These are phyloP conservation scores for Penicillium sp. DNA, from an alignment of 2,329 filamentous ascomycete species.

Conservation along the genomic window DNA sequence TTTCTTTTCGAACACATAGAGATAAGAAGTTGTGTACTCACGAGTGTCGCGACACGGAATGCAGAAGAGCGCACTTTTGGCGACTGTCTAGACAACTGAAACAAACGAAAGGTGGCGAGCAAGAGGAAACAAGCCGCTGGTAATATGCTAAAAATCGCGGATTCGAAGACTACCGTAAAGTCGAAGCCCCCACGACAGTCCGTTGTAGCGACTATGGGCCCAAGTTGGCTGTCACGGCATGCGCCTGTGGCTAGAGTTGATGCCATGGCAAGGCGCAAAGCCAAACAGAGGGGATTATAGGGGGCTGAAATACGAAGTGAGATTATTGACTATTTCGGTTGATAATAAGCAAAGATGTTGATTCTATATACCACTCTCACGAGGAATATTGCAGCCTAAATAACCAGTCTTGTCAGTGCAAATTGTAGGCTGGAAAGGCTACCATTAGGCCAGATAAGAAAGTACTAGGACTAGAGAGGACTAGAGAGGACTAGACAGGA, in stretches of 20 bases:
- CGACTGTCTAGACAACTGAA: slow-evolving; percentile 8
- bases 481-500: no score
- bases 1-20: neutral
- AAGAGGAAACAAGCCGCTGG: slow-evolving; percentile 8
- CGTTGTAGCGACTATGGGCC: slow-evolving; percentile 3
- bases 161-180: slow-evolving; percentile 16
- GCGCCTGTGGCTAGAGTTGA: neutral
- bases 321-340: no score
- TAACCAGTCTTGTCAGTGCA: no score
- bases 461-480: no score
- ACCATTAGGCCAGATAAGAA: no score
- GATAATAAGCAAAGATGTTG: no score
- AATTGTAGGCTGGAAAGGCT: no score
- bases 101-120: slow-evolving; percentile 11
- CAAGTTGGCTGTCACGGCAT: slow-evolving; percentile 10
- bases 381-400: no score
- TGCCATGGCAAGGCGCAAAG: slow-evolving; percentile 1
- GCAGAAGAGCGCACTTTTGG: slow-evolving; percentile 11
- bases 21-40: neutral
- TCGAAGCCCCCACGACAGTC: slow-evolving; percentile 18
- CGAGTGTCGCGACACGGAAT: slow-evolving; percentile 7
- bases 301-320: no score
- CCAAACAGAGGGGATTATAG: no score
- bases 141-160: slow-evolving; percentile 11
- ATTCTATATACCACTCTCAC: no score